These are phyloP conservation scores for Blakeslea trispora DNA, from an alignment of 371 early-diverging fungal genomes.

Conservation along the genomic window DNA sequence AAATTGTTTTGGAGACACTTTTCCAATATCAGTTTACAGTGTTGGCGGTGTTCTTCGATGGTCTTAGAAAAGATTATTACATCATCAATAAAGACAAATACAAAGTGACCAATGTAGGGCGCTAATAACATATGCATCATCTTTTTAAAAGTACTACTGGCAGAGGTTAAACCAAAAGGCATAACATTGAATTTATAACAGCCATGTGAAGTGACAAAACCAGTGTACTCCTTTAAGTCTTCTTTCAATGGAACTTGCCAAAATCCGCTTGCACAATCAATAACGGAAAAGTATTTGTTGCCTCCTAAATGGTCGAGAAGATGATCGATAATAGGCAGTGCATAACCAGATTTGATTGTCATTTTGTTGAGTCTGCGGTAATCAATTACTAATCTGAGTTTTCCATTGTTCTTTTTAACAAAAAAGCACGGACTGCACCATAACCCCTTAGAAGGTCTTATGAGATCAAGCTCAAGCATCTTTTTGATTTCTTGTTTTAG, in stretches of 20 bases:
- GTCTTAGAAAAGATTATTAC: slow-evolving; percentile 41
- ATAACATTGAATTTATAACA: slow-evolving; percentile 44
- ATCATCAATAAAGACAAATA: slow-evolving; percentile 51
- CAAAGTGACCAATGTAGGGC: slow-evolving; percentile 23
- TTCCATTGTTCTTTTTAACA: slow-evolving; percentile 50
- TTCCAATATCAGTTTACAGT: slow-evolving; percentile 32
- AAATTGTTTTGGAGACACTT: slow-evolving; percentile 29
- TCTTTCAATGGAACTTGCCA: slow-evolving; percentile 37
- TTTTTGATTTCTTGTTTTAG: slow-evolving; percentile 7
- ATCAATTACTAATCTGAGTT: slow-evolving; percentile 41
- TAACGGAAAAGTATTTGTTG: slow-evolving; percentile 22
- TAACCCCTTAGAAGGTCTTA: slow-evolving; percentile 13
- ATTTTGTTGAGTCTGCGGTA: slow-evolving; percentile 26
- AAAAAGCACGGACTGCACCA: slow-evolving; percentile 48
- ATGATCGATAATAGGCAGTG: slow-evolving; percentile 40
- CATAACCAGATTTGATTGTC: slow-evolving; percentile 16
- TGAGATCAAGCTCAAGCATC: slow-evolving; percentile 13
- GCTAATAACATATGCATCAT: slow-evolving; percentile 32
- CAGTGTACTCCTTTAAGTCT: slow-evolving; percentile 23
- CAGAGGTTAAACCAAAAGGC: slow-evolving; percentile 33
- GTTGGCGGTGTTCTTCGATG: slow-evolving; percentile 35
- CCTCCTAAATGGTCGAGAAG: slow-evolving; percentile 25
- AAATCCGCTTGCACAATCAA: slow-evolving; percentile 47
- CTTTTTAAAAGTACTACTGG: slow-evolving; percentile 46
- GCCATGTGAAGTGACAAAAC: slow-evolving; percentile 27